A percentile compares a stretch with the other conserved stretches of the same genome.
phyloP scores from a whole-genome alignment of 2,329 filamentous ascomycete species.

The Talaromyces verruculosus region DNA sequence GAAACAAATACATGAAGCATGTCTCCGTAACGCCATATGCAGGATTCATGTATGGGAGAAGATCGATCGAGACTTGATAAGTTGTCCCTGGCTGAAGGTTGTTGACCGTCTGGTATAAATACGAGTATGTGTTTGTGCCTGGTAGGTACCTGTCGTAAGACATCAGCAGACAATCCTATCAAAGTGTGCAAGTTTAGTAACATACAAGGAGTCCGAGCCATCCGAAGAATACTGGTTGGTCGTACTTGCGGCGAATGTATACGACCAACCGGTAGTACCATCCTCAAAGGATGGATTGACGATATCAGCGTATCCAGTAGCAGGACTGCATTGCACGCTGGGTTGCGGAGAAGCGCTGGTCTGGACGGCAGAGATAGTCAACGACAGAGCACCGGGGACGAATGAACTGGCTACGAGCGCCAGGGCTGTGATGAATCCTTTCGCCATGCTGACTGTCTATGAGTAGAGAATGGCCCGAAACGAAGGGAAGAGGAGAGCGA shows the following conservation, averaged over 20 bases:
- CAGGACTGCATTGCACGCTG: neutral
- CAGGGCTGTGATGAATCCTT: neutral
- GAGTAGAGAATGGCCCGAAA: neutral
- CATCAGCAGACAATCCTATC: neutral
- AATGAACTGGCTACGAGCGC: conserved; percentile 8
- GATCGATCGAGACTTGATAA: conserved; percentile 3
- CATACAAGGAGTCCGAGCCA: neutral
- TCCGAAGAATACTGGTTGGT: neutral
- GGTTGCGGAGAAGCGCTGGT: neutral
- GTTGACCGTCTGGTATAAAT: neutral
- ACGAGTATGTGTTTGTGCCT: neutral
- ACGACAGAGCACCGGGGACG: neutral
- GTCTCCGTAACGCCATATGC: neutral
- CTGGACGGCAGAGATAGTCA: neutral
- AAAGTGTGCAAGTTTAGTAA: too few species aligned
- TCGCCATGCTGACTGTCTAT: neutral
- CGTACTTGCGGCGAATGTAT: neutral
- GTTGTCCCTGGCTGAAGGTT: neutral
- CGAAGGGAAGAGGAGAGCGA: neutral
- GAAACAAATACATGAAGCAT: neutral
- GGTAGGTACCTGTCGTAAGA: neutral
- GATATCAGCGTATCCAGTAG: neutral
- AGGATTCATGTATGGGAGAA: neutral
- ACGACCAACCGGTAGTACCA: neutral
- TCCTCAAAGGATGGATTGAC: conserved; percentile 4